Conservation (phyloP, 2,329 filamentous ascomycete genomes). For the Venturiaceae sp. region DNA sequence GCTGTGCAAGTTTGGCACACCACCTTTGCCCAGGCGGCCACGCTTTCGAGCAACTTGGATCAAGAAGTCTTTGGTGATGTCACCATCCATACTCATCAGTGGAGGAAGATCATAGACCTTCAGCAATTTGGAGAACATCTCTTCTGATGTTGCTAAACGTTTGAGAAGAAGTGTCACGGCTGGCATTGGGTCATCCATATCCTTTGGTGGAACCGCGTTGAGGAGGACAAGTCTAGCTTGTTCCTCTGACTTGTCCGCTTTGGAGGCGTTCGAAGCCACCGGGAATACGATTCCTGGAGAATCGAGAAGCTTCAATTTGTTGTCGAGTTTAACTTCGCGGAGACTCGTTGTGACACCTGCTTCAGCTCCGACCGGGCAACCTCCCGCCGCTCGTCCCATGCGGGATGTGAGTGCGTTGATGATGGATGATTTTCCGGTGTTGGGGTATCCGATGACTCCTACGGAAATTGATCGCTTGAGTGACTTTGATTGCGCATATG, state of each 20-base stretch:
- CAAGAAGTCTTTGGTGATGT: slow-evolving; percentile 81
- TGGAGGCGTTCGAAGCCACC: slow-evolving; percentile 39
- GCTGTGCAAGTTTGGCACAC: slow-evolving; percentile 77
- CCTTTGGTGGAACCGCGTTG: slow-evolving; percentile 86
- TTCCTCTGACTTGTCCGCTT: slow-evolving; percentile 54
- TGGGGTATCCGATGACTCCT: slow-evolving; percentile 90
- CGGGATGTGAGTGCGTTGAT: slow-evolving; percentile 85
- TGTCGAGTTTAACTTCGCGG: slow-evolving; percentile 86
- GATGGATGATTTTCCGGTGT: slow-evolving; percentile 92
- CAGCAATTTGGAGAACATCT: slow-evolving; percentile 69
- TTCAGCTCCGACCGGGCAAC: slow-evolving; percentile 80
- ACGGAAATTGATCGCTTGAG: slow-evolving; percentile 85
- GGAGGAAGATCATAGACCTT: slow-evolving; percentile 77
- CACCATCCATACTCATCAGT: slow-evolving; percentile 58
- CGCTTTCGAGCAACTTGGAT: slow-evolving; percentile 92
- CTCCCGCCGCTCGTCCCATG: slow-evolving; percentile 56
- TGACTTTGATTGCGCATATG: slow-evolving; percentile 72
- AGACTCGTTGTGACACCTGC: slow-evolving; percentile 86
- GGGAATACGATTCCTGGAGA: slow-evolving; percentile 94
- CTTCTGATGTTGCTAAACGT: slow-evolving; percentile 62
- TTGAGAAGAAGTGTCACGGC: slow-evolving; percentile 78
- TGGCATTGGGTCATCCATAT: slow-evolving; percentile 85
- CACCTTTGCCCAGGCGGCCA: slow-evolving; percentile 77
- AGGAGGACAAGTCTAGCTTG: slow-evolving; percentile 75
- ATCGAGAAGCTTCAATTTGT: slow-evolving; percentile 86